A percentile compares a stretch with the other conserved stretches of the same genome.
Conservation (phyloP, 306 rosid species). For the Cercis canadensis region DNA sequence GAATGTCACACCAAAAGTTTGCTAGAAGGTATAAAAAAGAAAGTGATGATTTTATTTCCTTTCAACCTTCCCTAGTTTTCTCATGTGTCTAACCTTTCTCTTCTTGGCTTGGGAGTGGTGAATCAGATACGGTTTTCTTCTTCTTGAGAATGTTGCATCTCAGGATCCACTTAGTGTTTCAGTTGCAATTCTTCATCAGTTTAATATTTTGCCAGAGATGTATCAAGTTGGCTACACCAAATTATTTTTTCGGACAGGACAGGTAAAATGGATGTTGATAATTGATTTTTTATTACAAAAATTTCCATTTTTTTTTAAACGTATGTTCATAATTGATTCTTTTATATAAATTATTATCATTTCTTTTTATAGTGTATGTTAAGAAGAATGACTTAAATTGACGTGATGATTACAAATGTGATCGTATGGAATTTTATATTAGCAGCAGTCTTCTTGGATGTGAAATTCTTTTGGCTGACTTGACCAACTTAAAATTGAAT, state of each 20-base stretch:
- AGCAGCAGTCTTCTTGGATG: slow-evolving; percentile 3
- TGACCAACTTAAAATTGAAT: slow-evolving; percentile 18
- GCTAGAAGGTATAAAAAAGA: slow-evolving; percentile 71
- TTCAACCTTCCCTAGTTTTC: slow-evolving; percentile 1
- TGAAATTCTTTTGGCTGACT: slow-evolving; percentile 9
- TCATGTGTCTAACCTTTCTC: slow-evolving; percentile 35
- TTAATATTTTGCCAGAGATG: slow-evolving; percentile 94
- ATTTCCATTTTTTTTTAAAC: too few relatives aligned
- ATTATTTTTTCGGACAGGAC: slow-evolving; percentile 96
- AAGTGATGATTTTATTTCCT: slow-evolving; percentile 14
- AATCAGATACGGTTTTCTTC: slow-evolving; percentile 98
- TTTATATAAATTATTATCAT: slow-evolving; percentile 13
- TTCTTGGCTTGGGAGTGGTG: slow-evolving; percentile 33
- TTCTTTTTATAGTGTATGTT: neutral
- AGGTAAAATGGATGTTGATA: slow-evolving; percentile 60
- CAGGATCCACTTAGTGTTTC: slow-evolving; percentile 98
- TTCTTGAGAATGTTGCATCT: slow-evolving; percentile 76
- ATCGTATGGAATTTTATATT: slow-evolving; percentile 8
- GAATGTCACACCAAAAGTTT: slow-evolving; percentile 96
- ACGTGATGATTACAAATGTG: slow-evolving; percentile 1
- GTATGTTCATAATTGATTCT: too few relatives aligned
- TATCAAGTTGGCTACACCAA: slow-evolving; percentile 99
- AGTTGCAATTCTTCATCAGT: slow-evolving; percentile 98
- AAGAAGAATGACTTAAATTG: slow-evolving; percentile 8
- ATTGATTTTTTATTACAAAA: neutral